Evolutionary conservation across 345 rosid species (phyloP).

Genomic region (Eucalyptus erythrocorys): DNA sequence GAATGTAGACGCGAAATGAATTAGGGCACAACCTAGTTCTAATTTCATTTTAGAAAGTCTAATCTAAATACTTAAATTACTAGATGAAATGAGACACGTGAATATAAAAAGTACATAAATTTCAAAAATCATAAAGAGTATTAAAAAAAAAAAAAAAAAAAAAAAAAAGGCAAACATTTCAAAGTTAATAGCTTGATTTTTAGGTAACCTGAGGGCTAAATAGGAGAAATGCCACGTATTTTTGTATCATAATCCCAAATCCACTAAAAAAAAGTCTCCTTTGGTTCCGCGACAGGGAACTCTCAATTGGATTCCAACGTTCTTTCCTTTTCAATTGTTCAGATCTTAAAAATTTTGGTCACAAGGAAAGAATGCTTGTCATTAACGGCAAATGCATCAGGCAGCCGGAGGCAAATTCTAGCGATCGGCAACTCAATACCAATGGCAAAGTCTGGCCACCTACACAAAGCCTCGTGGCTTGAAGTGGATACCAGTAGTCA

Average conservation of each 20-base stretch:
- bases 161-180: not conserved
- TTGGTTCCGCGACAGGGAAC: not conserved
- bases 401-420: not conserved
- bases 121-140: not conserved
- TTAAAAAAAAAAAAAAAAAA: accelerated
- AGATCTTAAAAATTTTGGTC: not conserved
- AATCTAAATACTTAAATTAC: not conserved
- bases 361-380: not conserved
- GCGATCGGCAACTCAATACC: accelerated
- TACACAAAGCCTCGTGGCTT: not conserved
- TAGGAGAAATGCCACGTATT: not conserved
- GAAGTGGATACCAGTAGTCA: not conserved
- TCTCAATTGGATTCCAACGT: accelerated
- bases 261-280: not conserved
- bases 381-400: not conserved
- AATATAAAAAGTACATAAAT: too few species aligned
- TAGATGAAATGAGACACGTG: not conserved
- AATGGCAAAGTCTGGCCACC: not conserved
- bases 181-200: not conserved
- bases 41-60: not conserved
- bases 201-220: not conserved
- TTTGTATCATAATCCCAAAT: not conserved
- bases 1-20: too few species aligned
- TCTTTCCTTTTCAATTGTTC: not conserved
- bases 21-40: not conserved